A percentile compares a stretch with the other conserved stretches of the same genome.
Conservation (phyloP, 495 filamentous ascomycete species). For the Bathelium albidoporum region DNA sequence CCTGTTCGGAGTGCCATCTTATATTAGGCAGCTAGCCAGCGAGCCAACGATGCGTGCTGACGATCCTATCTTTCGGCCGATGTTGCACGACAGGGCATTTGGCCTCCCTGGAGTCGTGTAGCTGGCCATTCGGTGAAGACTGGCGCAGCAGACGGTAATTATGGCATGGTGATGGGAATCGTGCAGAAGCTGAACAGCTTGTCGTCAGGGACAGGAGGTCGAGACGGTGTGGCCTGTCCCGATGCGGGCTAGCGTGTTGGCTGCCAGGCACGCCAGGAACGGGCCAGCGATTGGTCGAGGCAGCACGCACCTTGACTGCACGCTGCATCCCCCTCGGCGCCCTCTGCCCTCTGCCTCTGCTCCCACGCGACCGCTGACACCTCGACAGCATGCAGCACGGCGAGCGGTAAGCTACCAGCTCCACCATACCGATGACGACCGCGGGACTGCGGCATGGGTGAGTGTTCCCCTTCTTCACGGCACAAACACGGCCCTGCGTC, state of each 20-base stretch:
- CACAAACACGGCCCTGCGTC: neutral
- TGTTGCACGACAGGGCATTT: too few species aligned
- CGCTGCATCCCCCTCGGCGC: neutral
- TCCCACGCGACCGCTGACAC: neutral
- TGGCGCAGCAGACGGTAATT: too few species aligned
- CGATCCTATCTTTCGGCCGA: too few species aligned
- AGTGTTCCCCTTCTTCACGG: neutral
- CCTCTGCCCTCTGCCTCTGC: neutral
- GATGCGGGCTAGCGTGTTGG: neutral
- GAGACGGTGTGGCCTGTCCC: neutral
- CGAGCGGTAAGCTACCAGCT: neutral
- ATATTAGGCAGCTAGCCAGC: too few species aligned
- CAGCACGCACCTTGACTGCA: conserved; percentile 3
- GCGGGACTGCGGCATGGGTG: neutral
- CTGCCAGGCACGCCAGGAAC: conserved; percentile 5
- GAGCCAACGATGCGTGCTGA: too few species aligned
- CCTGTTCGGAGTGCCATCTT: too few species aligned
- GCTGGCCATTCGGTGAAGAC: too few species aligned
- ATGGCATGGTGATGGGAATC: too few species aligned
- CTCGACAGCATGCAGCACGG: neutral
- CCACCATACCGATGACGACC: neutral
- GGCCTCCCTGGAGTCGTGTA: too few species aligned
- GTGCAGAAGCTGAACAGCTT: neutral
- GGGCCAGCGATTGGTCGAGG: neutral
- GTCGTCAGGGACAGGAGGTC: neutral